phyloP scores from a whole-genome alignment of 2,329 filamentous ascomycete species.

The Corniculantispora saksenae region DNA sequence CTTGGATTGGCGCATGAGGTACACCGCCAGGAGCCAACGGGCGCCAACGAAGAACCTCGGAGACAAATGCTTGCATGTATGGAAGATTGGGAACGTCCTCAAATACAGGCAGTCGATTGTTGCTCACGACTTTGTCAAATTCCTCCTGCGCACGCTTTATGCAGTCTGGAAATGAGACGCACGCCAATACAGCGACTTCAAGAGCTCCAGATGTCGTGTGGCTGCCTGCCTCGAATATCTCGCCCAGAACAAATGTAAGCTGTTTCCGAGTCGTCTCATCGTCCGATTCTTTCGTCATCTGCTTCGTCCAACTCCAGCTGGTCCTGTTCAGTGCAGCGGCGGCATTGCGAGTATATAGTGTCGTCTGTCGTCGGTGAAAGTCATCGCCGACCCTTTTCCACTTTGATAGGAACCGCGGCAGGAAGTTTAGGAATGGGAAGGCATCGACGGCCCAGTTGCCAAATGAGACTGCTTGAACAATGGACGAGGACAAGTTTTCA shows the following conservation, averaged over 20 bases:
- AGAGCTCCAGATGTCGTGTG: conserved; percentile 49
- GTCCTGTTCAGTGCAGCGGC: rapidly evolving
- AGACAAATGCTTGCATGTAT: conserved; percentile 55
- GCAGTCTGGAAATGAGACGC: too few species aligned
- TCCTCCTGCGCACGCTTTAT: conserved; percentile 47
- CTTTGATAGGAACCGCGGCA: conserved; percentile 38
- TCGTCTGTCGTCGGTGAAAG: conserved; percentile 37
- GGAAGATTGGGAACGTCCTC: conserved; percentile 51
- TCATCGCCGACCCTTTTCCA: conserved; percentile 36
- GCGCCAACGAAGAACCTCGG: conserved; percentile 58
- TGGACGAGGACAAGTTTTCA: conserved; percentile 29
- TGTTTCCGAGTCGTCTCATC: conserved; percentile 29
- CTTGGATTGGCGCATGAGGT: conserved; percentile 50
- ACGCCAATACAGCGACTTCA: conserved; percentile 17
- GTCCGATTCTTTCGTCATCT: not conserved
- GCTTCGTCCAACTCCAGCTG: conserved; percentile 18
- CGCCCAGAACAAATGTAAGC: conserved; percentile 48
- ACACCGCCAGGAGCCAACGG: conserved; percentile 47
- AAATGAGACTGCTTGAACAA: conserved; percentile 29
- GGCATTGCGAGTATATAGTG: not conserved
- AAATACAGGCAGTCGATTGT: conserved; percentile 46
- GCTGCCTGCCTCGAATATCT: conserved; percentile 43
- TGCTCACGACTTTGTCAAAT: conserved; percentile 52
- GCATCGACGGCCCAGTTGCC: conserved; percentile 43
- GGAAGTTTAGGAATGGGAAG: conserved; percentile 41